Evolutionary conservation across 2,329 filamentous ascomycete species (phyloP).

Genomic region (Penicillium thymicola): DNA sequence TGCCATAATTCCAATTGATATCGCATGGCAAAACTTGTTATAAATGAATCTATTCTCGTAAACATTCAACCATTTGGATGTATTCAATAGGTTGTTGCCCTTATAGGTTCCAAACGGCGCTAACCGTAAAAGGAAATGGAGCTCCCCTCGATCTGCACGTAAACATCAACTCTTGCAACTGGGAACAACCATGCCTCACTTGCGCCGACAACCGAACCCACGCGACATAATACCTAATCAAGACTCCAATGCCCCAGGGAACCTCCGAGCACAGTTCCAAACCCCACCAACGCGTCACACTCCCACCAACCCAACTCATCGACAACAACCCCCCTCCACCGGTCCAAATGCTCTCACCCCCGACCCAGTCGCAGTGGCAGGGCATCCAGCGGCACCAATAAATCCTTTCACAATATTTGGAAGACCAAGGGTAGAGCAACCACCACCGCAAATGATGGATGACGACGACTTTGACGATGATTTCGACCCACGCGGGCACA

Average conservation of each 20-base stretch:
- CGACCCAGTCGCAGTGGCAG: slow-evolving; percentile 18
- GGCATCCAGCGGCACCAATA: slow-evolving; percentile 12
- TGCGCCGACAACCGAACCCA: slow-evolving; percentile 23
- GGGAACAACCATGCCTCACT: slow-evolving; percentile 17
- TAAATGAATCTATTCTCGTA: not conserved
- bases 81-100: not conserved
- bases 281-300: slow-evolving; percentile 32
- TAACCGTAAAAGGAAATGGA: slow-evolving; percentile 18
- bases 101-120: slow-evolving; percentile 6
- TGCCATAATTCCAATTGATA: too few relatives aligned
- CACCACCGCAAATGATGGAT: slow-evolving; percentile 7
- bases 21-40: too few relatives aligned
- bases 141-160: slow-evolving; percentile 11
- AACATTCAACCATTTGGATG: too few relatives aligned
- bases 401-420: slow-evolving; percentile 21
- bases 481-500: slow-evolving; percentile 14
- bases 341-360: slow-evolving; percentile 25
- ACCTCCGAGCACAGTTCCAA: slow-evolving; percentile 29
- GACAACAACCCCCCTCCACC: slow-evolving; percentile 25
- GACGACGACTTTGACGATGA: slow-evolving; percentile 19
- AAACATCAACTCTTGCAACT: slow-evolving; percentile 10
- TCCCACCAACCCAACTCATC: slow-evolving; percentile 25
- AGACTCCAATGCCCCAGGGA: slow-evolving; percentile 10
- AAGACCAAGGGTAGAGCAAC: slow-evolving; percentile 9
- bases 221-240: slow-evolving; percentile 11